These are phyloP conservation scores for Somion occarium DNA, from an alignment of 1,284 basidiomycete genomes.

Conservation along the genomic window DNA sequence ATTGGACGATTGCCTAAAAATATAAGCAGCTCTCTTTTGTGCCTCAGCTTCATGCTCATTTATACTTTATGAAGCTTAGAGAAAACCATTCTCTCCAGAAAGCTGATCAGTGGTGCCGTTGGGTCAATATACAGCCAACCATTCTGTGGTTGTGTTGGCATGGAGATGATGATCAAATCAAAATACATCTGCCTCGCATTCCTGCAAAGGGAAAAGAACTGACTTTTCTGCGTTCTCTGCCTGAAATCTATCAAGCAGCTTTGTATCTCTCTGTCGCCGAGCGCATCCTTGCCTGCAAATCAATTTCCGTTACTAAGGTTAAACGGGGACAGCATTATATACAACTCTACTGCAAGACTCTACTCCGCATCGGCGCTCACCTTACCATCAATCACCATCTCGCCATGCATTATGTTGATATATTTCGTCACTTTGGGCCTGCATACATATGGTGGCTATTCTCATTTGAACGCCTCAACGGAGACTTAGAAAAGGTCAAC, in stretches of 20 bases:
- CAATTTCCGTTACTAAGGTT: not conserved
- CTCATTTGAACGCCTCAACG: not conserved
- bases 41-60: too few relatives aligned
- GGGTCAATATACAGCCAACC: not conserved
- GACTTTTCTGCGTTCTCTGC: not conserved
- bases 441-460: not conserved
- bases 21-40: too few relatives aligned
- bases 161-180: not conserved
- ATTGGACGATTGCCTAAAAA: not conserved
- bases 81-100: not conserved
- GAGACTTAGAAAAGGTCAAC: not conserved
- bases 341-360: not conserved
- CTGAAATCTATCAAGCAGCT: not conserved
- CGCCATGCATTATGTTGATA: not conserved
- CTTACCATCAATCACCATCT: not conserved
- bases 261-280: not conserved
- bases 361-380: not conserved
- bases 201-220: not conserved
- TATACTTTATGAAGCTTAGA: too few relatives aligned
- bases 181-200: not conserved
- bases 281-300: not conserved
- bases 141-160: not conserved
- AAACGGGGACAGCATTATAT: not conserved
- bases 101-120: not conserved
- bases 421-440: not conserved